Evolutionary conservation across 345 rosid genomes (phyloP), one percentile per base, ranked within the genome.

Genomic region (Syzygium aqueum): DNA sequence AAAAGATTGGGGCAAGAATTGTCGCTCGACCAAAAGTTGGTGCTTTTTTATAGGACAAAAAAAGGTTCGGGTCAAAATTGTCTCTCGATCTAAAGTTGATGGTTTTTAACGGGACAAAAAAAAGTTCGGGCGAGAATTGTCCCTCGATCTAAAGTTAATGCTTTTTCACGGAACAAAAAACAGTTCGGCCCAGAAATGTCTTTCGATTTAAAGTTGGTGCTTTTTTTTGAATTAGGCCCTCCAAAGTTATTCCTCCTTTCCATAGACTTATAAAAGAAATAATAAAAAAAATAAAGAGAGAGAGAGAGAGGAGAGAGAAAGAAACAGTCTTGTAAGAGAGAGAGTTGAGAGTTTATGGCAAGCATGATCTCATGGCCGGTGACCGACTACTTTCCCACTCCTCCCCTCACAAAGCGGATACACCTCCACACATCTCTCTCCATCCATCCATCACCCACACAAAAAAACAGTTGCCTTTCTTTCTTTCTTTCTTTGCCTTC

Each of bases 311-410:
- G 61, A 54, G 27, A 56, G 63, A 15, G 19, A 22, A 11, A 21
- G 59, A 54, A 4, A 43, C 46, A 43, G 46, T 43, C 46, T 43
- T 43, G 46, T 43, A 43, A 22, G 27, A 63, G 19, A 28, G 40
- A 67, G 78, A 30, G 77, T 33, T 33, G 78, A 30, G 80, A 73
- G 80, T 73, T 73, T 21, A 86, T 51, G 87, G 57, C 84, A 86
- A 77, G 87, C 51, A 86, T 8, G 80, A 67, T 33, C 37, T 67
- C 19, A 23, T 86, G 87, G 84, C 84, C 27, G 84, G 84, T 77
- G 87, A 77, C 87, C 87, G 87, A 86, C 87, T 73, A 67, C 73
- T 85, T 56, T 86, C n/a, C 77, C 50, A 73, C 80, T 73, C 49
- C 80, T 2, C 33, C 80, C 80, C 49, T 73, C 80, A 37, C 80